Conservation (phyloP, 208 protist genomes). For the Porcisia hertigi region DNA sequence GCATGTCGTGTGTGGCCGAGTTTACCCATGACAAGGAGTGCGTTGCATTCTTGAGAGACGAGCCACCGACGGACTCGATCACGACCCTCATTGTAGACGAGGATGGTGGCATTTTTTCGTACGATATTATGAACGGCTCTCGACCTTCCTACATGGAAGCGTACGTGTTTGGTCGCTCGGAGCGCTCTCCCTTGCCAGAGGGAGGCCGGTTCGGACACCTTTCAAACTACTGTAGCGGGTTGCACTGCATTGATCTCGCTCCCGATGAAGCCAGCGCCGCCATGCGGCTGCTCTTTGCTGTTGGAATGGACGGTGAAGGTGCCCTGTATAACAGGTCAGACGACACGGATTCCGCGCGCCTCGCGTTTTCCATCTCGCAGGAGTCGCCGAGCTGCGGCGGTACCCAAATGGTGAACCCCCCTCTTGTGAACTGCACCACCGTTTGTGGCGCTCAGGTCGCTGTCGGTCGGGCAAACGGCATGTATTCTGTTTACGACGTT, state of each 20-base stretch:
- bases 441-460: constrained; percentile 36
- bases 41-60: constrained; percentile 29
- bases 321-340: constrained; percentile 39
- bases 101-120: constrained; percentile 57
- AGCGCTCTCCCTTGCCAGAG: constrained; percentile 2
- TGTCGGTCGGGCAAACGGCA: constrained; percentile 65
- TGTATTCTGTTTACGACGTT: constrained; percentile 62
- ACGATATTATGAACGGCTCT: constrained; percentile 25
- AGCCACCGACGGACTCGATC: constrained; percentile 9
- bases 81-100: constrained; percentile 62
- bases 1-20: constrained; percentile 13
- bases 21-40: constrained; percentile 52
- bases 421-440: constrained; percentile 58
- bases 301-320: constrained; percentile 73
- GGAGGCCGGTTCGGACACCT: constrained; percentile 41
- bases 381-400: neutral
- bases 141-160: constrained; percentile 26
- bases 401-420: constrained; percentile 72
- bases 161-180: constrained; percentile 40
- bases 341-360: constrained; percentile 15
- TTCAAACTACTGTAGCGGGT: constrained; percentile 50
- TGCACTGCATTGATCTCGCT: constrained; percentile 20
- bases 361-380: constrained; percentile 6
- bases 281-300: constrained; percentile 32
- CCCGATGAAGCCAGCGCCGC: neutral